Evolutionary conservation across 257 asterid genomes (phyloP), one percentile per base, ranked within the genome.

Genomic region (Cordia subcordata): DNA sequence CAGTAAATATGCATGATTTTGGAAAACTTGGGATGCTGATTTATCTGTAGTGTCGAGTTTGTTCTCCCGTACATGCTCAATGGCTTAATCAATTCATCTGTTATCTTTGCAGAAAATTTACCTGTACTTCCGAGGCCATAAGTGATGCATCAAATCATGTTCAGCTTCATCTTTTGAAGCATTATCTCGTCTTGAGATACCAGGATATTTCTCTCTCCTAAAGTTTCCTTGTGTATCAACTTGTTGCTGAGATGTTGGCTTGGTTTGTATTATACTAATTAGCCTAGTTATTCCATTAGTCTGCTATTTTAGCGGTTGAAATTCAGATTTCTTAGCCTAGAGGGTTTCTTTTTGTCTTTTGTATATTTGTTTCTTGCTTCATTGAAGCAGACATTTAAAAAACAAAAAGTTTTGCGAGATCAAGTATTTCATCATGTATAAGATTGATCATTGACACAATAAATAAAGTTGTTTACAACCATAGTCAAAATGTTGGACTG

Each of bases 51-150:
- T 27, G 35, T 27, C 4, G 35, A 27, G 35, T 8, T 32, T 32
- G 54, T 53, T 32, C 35, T 11, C 45, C 3, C 20, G 21, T 38
- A 13, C 49, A 46, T 32, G 57, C 53, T 56, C 23, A 18, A 55
- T 17, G 20, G 33, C 35, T 68, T 61, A 60, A 21, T 38, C 20
- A 16, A 8, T 21, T 60, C 53, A n/a, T 60, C 54, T 42, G 18
- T 17, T 13, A 10, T 32, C 60, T 44, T 40, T 72, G 88, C 96
- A 92, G 99, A 86, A 84, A 88, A 79, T 92, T 39, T 92, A 92
- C 56, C 53, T 79, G 65, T 83, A 74, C 72, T 92, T 92, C 87
- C 79, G 99, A 60, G 99, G 99, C 53, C 53, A 86, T 57, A 83
- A 82, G 82, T 92, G 72, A 84, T 66, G 23, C 45, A 33, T 9